These are phyloP conservation scores for Bipolaris oryzae DNA, from an alignment of 2,329 filamentous ascomycete genomes.

Conservation along the genomic window DNA sequence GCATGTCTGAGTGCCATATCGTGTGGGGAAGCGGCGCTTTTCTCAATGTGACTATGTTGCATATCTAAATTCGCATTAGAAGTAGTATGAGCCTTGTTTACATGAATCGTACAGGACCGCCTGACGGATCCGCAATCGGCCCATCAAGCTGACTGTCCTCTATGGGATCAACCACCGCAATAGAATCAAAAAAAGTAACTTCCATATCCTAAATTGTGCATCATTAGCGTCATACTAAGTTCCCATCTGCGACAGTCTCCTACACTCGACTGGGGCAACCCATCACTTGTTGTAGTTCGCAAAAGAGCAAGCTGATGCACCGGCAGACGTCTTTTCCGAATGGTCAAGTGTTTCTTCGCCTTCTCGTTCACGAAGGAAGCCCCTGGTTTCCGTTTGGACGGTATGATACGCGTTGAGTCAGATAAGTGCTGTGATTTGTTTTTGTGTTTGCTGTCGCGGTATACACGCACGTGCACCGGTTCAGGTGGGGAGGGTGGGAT, in stretches of 20 bases:
- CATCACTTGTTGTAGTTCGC: slow-evolving; percentile 36
- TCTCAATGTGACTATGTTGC: background rate
- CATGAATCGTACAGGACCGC: background rate
- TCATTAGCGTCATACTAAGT: slow-evolving; percentile 14
- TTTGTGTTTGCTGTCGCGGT: background rate
- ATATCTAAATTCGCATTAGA: slow-evolving; percentile 2
- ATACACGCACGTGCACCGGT: background rate
- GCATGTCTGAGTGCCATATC: background rate
- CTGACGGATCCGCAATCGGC: background rate
- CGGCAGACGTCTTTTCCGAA: slow-evolving; percentile 30
- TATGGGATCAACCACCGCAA: slow-evolving; percentile 32
- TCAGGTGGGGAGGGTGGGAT: background rate
- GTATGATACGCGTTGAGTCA: background rate
- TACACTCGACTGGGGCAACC: slow-evolving; percentile 36
- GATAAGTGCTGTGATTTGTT: background rate
- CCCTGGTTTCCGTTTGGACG: background rate
- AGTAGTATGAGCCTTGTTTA: background rate
- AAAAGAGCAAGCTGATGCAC: slow-evolving; percentile 36
- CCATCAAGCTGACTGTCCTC: slow-evolving; percentile 27
- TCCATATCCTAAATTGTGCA: slow-evolving; percentile 22
- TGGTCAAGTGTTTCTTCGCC: slow-evolving; percentile 2
- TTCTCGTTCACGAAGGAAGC: background rate
- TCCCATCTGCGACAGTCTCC: slow-evolving; percentile 11
- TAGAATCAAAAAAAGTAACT: slow-evolving; percentile 5
- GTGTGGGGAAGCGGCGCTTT: background rate